A percentile compares a stretch with the other conserved stretches of the same genome.
phyloP scores from a whole-genome alignment of 129 eudicot genomes.

The Apium graveolens region DNA sequence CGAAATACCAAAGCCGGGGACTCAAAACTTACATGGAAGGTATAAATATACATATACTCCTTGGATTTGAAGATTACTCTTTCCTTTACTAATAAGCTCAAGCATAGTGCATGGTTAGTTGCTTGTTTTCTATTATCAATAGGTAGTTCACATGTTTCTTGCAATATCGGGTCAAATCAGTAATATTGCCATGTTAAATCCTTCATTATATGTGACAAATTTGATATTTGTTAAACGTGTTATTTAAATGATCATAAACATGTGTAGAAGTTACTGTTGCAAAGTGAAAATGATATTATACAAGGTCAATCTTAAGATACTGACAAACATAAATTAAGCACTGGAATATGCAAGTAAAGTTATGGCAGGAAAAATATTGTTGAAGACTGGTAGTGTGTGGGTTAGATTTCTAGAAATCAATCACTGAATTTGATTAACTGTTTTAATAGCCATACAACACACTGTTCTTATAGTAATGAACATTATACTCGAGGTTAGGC shows the following conservation, averaged over 20 bases:
- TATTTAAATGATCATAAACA: too few relatives aligned
- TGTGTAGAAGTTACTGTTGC: not conserved
- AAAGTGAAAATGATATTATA: not conserved
- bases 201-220: not conserved
- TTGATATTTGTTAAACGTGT: not conserved
- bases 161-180: not conserved
- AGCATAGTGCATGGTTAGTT: not conserved
- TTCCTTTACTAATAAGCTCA: not conserved
- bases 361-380: not conserved
- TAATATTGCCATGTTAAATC: not conserved
- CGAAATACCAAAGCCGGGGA: conserved; percentile 72
- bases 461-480: not conserved
- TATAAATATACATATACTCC: conserved; percentile 18
- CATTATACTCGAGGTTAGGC: not conserved
- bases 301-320: not conserved
- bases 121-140: not conserved
- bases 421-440: not conserved
- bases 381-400: not conserved
- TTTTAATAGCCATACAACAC: not conserved
- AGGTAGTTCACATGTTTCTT: not conserved
- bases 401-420: not conserved
- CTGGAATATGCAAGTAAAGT: not conserved
- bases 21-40: conserved; percentile 89
- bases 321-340: not conserved
- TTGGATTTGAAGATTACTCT: not conserved